Evolutionary conservation across 1,284 basidiomycete species (phyloP).

Genomic region (Coniferiporia weirii): DNA sequence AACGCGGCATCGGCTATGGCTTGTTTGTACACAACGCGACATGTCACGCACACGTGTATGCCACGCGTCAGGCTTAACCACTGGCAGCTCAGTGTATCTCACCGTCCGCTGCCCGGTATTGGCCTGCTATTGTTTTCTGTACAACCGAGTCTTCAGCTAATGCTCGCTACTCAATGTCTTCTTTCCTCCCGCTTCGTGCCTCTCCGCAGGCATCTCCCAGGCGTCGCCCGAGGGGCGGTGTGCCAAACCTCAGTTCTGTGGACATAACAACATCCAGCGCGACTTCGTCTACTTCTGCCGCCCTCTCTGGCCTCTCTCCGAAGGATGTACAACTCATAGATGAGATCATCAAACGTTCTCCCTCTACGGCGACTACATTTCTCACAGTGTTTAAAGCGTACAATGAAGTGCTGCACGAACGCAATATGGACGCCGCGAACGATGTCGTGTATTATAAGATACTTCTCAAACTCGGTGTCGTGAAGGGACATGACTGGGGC

Average conservation of each 20-base stretch:
- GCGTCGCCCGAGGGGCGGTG: neutral
- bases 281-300: conserved; percentile 12
- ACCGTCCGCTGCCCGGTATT: too few species aligned
- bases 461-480: conserved; percentile 69
- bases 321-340: conserved; percentile 69
- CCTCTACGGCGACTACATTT: conserved; percentile 62
- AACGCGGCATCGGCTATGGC: neutral
- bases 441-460: conserved; percentile 79
- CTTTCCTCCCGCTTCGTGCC: conserved; percentile 11
- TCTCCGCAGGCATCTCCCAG: conserved; percentile 15
- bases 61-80: neutral
- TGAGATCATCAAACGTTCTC: conserved; percentile 61
- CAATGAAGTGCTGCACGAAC: conserved; percentile 65
- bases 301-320: conserved; percentile 46
- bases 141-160: neutral
- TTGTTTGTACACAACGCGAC: neutral
- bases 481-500: conserved; percentile 70
- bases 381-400: conserved; percentile 77
- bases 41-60: conserved; percentile 5
- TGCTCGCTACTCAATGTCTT: conserved; percentile 6
- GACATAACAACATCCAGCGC: conserved; percentile 17
- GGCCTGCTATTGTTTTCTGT: too few species aligned
- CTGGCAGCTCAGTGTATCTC: neutral
- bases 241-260: conserved; percentile 13
- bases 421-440: conserved; percentile 67